These are phyloP conservation scores for Xylariaceae sp. DNA, from an alignment of 2,329 filamentous ascomycete species.

Conservation along the genomic window DNA sequence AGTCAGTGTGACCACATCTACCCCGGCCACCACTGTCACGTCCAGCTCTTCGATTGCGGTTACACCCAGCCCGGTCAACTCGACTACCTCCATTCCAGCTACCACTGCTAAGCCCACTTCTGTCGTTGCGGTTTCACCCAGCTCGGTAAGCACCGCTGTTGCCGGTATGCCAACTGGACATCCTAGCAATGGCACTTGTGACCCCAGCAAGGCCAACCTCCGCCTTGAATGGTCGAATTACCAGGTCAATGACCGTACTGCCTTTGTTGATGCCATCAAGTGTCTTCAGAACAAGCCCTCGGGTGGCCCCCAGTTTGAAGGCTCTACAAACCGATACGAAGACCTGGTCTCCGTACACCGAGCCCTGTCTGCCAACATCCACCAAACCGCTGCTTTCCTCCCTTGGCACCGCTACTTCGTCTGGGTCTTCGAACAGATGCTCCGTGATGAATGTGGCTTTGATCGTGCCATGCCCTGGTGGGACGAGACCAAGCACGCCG, in stretches of 20 bases:
- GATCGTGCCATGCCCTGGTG: conserved; percentile 36
- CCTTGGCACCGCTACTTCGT: conserved; percentile 39
- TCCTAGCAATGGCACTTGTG: conserved; percentile 20
- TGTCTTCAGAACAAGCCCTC: conserved; percentile 33
- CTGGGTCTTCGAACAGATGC: conserved; percentile 33
- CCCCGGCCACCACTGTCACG: neutral
- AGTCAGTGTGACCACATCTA: neutral
- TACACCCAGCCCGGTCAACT: neutral
- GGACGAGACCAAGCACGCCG: conserved; percentile 36
- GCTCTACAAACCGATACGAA: conserved; percentile 33
- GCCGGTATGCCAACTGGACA: neutral
- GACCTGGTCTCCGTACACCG: conserved; percentile 38
- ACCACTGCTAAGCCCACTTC: neutral
- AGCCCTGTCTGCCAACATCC: conserved; percentile 30
- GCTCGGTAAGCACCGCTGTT: neutral
- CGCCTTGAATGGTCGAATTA: conserved; percentile 34
- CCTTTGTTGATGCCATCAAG: conserved; percentile 33
- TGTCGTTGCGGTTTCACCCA: neutral
- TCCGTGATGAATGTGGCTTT: conserved; percentile 38
- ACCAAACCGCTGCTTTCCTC: conserved; percentile 31
- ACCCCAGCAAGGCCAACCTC: conserved; percentile 24
- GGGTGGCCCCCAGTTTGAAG: conserved; percentile 22
- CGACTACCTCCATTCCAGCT: neutral
- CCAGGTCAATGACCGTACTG: conserved; percentile 26
- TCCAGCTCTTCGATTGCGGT: neutral